These are phyloP conservation scores for Lachnellula hyalina DNA, from an alignment of 2,329 filamentous ascomycete species.

Conservation along the genomic window DNA sequence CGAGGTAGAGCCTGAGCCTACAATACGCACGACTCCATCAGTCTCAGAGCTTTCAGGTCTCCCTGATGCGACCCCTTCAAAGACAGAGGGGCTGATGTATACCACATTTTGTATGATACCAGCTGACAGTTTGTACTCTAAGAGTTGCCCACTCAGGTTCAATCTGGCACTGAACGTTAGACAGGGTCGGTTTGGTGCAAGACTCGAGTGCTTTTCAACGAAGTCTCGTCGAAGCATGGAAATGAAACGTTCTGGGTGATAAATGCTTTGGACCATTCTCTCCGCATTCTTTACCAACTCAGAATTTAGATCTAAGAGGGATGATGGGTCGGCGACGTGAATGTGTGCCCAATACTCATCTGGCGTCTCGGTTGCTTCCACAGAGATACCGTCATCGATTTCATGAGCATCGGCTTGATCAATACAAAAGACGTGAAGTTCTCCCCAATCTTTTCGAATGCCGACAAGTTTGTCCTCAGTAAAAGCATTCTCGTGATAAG, in stretches of 20 bases:
- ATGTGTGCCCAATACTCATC: slow-evolving; percentile 69
- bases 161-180: slow-evolving; percentile 60
- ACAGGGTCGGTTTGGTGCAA: slow-evolving; percentile 45
- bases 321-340: slow-evolving; percentile 74
- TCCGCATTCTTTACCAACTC: slow-evolving; percentile 56
- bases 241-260: slow-evolving; percentile 51
- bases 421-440: slow-evolving; percentile 65
- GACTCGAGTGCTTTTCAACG: slow-evolving; percentile 48
- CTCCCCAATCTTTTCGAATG: slow-evolving; percentile 53
- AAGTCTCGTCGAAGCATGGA: slow-evolving; percentile 53
- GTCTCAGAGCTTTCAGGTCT: not conserved
- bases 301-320: slow-evolving; percentile 57
- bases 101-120: slow-evolving; percentile 50
- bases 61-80: slow-evolving; percentile 33
- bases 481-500: slow-evolving; percentile 27
- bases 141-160: slow-evolving; percentile 45
- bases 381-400: slow-evolving; percentile 74
- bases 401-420: slow-evolving; percentile 62
- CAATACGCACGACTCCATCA: slow-evolving; percentile 4
- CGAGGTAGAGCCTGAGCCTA: slow-evolving; percentile 9
- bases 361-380: slow-evolving; percentile 51
- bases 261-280: slow-evolving; percentile 53
- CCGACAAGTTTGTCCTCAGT: slow-evolving; percentile 42
- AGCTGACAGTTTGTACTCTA: slow-evolving; percentile 50
- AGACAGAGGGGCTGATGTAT: slow-evolving; percentile 49